These are phyloP conservation scores for Rhizopus arrhizus DNA, from an alignment of 371 early-diverging fungal genomes.

Conservation along the genomic window DNA sequence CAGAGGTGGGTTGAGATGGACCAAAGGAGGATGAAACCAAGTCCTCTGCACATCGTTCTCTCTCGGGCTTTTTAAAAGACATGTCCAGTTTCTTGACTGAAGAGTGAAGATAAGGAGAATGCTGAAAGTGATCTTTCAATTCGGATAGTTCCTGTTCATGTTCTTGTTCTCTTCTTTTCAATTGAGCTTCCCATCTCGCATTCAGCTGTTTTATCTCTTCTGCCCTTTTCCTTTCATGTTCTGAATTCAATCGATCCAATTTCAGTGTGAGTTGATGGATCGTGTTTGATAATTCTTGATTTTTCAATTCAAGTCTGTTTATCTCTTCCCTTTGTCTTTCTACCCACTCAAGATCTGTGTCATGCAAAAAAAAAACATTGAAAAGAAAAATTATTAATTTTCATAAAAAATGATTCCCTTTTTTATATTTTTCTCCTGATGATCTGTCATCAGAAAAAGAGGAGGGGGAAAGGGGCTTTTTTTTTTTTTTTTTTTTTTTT, in stretches of 20 bases:
- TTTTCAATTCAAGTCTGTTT: neutral
- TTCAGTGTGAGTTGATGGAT: constrained; percentile 17
- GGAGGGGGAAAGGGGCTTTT: neutral
- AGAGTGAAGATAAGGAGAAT: no score
- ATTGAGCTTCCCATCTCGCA: neutral
- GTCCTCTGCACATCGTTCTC: no score
- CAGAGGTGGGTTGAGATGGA: no score
- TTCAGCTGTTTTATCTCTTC: neutral
- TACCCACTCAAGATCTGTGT: neutral
- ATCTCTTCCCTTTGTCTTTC: constrained; percentile 1
- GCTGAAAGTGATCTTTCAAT: no score
- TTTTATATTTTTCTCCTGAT: neutral
- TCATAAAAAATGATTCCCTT: neutral
- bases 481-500: no score
- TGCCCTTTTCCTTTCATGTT: neutral
- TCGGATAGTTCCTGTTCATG: neutral
- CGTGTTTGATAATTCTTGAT: constrained; percentile 7
- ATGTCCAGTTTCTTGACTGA: no score
- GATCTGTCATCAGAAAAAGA: neutral
- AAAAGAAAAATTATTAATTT: constrained; percentile 1
- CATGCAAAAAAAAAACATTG: constrained; percentile 10
- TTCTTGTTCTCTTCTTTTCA: neutral
- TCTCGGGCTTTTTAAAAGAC: no score
- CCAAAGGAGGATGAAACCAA: no score
- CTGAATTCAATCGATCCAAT: neutral